Evolutionary conservation across 2,329 filamentous ascomycete species (phyloP).

Genomic region (Chaetomiaceae sp.): DNA sequence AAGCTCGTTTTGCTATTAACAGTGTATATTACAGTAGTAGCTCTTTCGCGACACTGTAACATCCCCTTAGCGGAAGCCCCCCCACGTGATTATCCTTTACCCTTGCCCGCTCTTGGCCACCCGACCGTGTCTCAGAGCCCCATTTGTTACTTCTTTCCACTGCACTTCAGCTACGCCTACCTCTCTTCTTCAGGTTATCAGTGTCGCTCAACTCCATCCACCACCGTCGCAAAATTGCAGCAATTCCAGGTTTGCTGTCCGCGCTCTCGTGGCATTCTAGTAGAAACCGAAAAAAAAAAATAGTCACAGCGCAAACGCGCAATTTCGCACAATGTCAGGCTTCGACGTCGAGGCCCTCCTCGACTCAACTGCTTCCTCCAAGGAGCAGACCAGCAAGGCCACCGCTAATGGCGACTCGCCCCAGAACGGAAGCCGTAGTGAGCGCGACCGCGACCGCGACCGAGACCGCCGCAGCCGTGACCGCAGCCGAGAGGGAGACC

Average conservation of each 20-base stretch:
- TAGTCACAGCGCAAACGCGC: not conserved
- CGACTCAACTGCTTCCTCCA: conserved; percentile 70
- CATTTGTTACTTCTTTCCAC: not conserved
- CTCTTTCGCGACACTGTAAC: not conserved
- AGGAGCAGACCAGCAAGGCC: conserved; percentile 44
- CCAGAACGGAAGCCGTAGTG: conserved; percentile 40
- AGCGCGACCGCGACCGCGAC: conserved; percentile 44
- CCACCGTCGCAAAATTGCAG: not conserved
- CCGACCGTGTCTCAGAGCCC: not conserved
- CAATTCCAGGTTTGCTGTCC: not conserved
- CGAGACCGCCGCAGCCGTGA: conserved; percentile 41
- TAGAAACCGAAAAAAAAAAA: not conserved
- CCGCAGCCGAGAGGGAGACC: conserved; percentile 45
- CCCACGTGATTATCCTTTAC: too few relatives aligned
- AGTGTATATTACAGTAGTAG: not conserved
- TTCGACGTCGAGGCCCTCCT: conserved; percentile 87
- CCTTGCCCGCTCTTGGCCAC: too few relatives aligned
- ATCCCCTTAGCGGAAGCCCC: too few relatives aligned
- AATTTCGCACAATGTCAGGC: conserved; percentile 51
- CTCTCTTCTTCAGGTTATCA: too few relatives aligned
- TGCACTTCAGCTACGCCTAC: not conserved
- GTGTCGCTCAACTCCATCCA: not conserved
- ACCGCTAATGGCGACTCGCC: conserved; percentile 54
- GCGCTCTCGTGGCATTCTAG: not conserved
- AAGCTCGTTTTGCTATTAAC: too few relatives aligned